These are phyloP conservation scores for Sanghuangporus sanghuang DNA, from an alignment of 1,284 basidiomycete species.

Conservation along the genomic window DNA sequence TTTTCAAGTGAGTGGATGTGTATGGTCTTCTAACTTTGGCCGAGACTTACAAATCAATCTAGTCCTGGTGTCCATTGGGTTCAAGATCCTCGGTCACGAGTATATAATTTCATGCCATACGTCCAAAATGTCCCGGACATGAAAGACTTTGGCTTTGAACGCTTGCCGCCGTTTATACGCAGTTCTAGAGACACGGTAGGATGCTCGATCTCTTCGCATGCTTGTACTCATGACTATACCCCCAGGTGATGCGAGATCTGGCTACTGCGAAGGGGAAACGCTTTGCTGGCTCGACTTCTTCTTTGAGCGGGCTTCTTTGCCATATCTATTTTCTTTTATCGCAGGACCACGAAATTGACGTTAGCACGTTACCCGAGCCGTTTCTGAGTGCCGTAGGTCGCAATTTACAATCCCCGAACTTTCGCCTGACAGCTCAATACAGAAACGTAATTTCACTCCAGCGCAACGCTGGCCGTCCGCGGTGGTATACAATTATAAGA, in stretches of 20 bases:
- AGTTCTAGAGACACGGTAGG: slow-evolving; percentile 76
- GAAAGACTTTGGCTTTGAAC: slow-evolving; percentile 87
- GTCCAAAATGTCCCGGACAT: slow-evolving; percentile 73
- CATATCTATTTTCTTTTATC: slow-evolving; percentile 88
- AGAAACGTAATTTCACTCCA: slow-evolving; percentile 68
- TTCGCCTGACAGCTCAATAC: slow-evolving; percentile 5
- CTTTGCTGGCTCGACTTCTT: slow-evolving; percentile 92
- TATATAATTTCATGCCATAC: slow-evolving; percentile 81
- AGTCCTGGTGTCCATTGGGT: slow-evolving; percentile 93
- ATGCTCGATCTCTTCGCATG: background rate
- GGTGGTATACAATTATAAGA: slow-evolving; percentile 58
- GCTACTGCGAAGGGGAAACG: slow-evolving; percentile 31
- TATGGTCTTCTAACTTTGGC: background rate
- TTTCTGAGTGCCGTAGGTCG: slow-evolving; percentile 56
- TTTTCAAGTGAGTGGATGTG: slow-evolving; percentile 69
- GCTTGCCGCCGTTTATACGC: slow-evolving; percentile 71
- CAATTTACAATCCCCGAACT: slow-evolving; percentile 1
- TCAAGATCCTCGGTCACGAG: slow-evolving; percentile 79
- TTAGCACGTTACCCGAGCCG: slow-evolving; percentile 46
- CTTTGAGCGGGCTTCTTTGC: slow-evolving; percentile 75
- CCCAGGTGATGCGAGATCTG: background rate
- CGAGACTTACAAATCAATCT: slow-evolving; percentile 11
- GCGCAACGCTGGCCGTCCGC: slow-evolving; percentile 80
- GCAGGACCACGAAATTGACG: slow-evolving; percentile 58
- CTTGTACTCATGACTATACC: background rate